phyloP scores from a whole-genome alignment of 768 basidiomycete species.

The Amyloporia xantha region DNA sequence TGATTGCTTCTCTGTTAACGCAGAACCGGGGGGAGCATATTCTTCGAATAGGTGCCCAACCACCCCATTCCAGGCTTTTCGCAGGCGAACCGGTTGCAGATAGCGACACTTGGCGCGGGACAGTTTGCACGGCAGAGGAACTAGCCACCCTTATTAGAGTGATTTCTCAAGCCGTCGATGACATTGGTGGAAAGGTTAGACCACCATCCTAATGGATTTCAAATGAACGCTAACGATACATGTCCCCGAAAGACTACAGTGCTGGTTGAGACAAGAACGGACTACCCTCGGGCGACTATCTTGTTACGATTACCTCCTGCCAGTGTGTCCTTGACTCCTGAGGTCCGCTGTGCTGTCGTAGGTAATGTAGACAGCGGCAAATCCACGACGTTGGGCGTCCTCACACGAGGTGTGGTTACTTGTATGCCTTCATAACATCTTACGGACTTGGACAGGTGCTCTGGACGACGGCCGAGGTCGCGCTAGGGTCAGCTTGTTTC shows the following conservation, averaged over 20 bases:
- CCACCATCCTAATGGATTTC: no score
- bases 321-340: conserved; percentile 72
- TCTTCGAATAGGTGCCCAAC: conserved; percentile 64
- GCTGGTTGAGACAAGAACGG: conserved; percentile 40
- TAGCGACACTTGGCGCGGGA: conserved; percentile 50
- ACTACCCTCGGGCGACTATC: conserved; percentile 50
- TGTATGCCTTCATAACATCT: conserved; percentile 12
- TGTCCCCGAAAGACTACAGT: conserved; percentile 46
- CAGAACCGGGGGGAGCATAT: conserved; percentile 68
- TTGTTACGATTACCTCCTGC: conserved; percentile 72
- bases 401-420: conserved; percentile 70
- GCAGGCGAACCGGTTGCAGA: conserved; percentile 40
- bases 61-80: conserved; percentile 51
- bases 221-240: no score
- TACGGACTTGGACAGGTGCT: conserved; percentile 37
- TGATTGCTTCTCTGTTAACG: conserved; percentile 60
- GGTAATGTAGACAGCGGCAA: conserved; percentile 96
- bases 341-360: conserved; percentile 92
- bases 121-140: conserved; percentile 42
- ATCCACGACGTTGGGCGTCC: conserved; percentile 87
- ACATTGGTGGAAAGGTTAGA: conserved; percentile 75
- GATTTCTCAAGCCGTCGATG: conserved; percentile 52
- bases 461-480: conserved; percentile 78
- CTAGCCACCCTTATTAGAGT: conserved; percentile 38
- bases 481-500: conserved; percentile 83